Base-by-base conservation (phyloP, 129 eudicot species). In the Arctium lappa region DNA sequence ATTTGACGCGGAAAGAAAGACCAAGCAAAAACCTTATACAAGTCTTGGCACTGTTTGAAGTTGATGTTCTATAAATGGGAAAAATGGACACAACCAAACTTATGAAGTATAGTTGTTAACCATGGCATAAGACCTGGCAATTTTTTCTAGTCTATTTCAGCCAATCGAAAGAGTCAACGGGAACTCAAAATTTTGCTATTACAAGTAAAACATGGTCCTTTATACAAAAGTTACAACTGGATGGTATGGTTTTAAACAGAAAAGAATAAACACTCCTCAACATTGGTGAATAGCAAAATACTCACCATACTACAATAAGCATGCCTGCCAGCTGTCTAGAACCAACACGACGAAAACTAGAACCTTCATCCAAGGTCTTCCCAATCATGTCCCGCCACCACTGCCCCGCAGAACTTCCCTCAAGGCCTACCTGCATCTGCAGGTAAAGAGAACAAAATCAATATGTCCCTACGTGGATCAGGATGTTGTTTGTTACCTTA, bases 381-480 rank as follows among this genome's bases (percentile, higher is more conserved):
- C 94, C 99, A 9, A 95, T 91, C 91, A 92, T 87, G 44, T 95
- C 98, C 36, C 90, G 87, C 99, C 99, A 95, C 98, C 97, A 95
- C 82, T 93, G 99, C 32, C 99, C 99, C 2, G 90, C 93, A 82
- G 92, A 66, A 87, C 94, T 95, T 65, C 99, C 99, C 82, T 95
- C 98, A 86, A 95, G 93, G 37, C 99, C 99, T 73, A 95, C 90
- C 93, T 93, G 97, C 90, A 90, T 83, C 84, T 79, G 78, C 72
- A 82, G 68, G 62, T 18, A 60, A 65, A 74, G 56, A 22, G 27
- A 76, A 68, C 70, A 74, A 74, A 34, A 68, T 74, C 62, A 42
- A 13, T 53, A 75, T 22, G 71, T 42, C 70, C 33, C 37, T 36
- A 18, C 9, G n/a, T 75, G 37, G 70, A 76, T 33, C 16, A 75